A percentile compares a stretch with the other conserved stretches of the same genome.
phyloP scores from a whole-genome alignment of 139 green algal genomes.

The Pseudopediastrum boryanum region DNA sequence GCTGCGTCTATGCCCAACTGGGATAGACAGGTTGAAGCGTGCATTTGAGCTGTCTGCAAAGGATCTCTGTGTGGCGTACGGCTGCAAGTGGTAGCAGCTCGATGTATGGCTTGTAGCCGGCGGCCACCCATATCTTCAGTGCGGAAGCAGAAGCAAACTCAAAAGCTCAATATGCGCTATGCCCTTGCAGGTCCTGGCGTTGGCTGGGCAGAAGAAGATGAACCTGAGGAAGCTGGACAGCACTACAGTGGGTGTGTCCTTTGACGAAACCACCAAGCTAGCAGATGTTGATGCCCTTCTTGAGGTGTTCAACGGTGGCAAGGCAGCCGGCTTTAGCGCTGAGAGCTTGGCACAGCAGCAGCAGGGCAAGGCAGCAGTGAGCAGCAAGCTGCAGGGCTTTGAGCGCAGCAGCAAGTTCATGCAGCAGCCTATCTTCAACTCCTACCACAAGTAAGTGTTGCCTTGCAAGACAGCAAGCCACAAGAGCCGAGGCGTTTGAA shows the following conservation, averaged over 20 bases:
- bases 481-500: too few species aligned
- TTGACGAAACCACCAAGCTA: constrained; percentile 95
- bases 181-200: neutral
- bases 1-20: too few species aligned
- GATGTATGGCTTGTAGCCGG: too few species aligned
- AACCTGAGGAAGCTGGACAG: constrained; percentile 90
- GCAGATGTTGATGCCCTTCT: constrained; percentile 89
- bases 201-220: too few species aligned
- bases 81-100: too few species aligned
- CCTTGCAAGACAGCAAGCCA: too few species aligned
- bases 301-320: constrained; percentile 65
- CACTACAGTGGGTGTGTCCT: constrained; percentile 70
- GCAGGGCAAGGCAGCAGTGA: constrained; percentile 47
- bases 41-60: too few species aligned
- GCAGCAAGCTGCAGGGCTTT: constrained; percentile 32
- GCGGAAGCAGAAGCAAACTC: too few species aligned
- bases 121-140: too few species aligned
- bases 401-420: constrained; percentile 34
- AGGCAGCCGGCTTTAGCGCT: constrained; percentile 73
- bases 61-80: too few species aligned
- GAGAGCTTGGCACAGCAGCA: constrained; percentile 79
- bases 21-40: too few species aligned
- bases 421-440: constrained; percentile 90
- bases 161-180: too few species aligned
- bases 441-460: constrained; percentile 85